Base-by-base conservation (phyloP, 176 grass and related monocot species). In the Oryza longistaminata region DNA sequence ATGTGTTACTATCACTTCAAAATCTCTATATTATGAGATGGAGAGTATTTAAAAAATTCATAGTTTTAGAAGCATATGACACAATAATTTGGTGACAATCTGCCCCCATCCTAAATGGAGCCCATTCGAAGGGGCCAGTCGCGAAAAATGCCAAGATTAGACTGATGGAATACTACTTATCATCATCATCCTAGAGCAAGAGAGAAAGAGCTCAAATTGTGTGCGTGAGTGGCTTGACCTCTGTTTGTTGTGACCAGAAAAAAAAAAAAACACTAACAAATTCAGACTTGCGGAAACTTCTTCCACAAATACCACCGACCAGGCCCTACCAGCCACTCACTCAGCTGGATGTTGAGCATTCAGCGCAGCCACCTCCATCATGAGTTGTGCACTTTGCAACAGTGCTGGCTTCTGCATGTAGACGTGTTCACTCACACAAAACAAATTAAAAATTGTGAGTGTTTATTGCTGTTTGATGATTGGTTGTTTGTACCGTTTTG, bases 261-360 rank as follows among this genome's bases (percentile, higher is more conserved):
- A 34, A 4, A 66, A 66, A 26, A 26, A 26, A 26, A 26, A 26
- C 2, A 45, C 14, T 68, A 50, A 43, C 11, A 2, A 80, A 80
- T 15, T 73, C 64, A 22, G 58, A 61, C 58, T 61, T 35, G 88
- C 73, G 73, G 73, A 90, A 90, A 90, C 67, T 78, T 82, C 55
- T 60, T 83, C 44, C 73, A 11, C 78, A 66, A 31, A 26, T 31
- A 66, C 17, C 88, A 82, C 88, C 83, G 88, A 86, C 88, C 83
- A 55, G 66, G 7, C 22, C 44, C 24, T 44, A 66, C 82, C 83
- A 82, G 42, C 88, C 66, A 77, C 83, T 82, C 66, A 21, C 26
- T 26, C 26, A 26, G 3, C 66, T 43, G 16, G 33, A 81, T 34
- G 82, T 64, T 80, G 77, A 70, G 29, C n/a, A 45, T 75, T 77